Evolutionary conservation across 2,329 filamentous ascomycete genomes (phyloP).

Genomic region (Cercospora sp.): DNA sequence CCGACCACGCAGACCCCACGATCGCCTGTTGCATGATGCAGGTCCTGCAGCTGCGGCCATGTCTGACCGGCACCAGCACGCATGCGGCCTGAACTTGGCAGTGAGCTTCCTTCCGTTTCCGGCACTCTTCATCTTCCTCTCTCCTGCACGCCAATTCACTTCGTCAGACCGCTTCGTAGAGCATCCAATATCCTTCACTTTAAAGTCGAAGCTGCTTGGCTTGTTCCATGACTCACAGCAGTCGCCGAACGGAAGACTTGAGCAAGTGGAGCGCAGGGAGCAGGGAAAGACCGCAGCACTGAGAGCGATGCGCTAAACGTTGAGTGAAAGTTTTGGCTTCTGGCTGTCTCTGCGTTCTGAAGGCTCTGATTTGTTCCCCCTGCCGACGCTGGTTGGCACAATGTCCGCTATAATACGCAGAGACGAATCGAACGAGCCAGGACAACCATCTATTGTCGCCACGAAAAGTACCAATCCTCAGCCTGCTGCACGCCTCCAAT

Average conservation of each 20-base stretch:
- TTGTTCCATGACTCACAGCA: neutral
- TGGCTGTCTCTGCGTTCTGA: neutral
- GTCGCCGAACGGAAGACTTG: neutral
- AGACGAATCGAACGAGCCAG: neutral
- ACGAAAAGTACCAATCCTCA: neutral
- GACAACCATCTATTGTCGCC: neutral
- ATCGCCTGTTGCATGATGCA: slow-evolving; percentile 4
- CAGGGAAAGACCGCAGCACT: neutral
- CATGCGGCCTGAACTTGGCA: neutral
- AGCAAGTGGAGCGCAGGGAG: neutral
- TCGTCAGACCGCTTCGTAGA: neutral
- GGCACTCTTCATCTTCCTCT: neutral
- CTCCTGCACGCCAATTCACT: neutral
- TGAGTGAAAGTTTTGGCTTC: neutral
- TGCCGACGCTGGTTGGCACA: neutral
- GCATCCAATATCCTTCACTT: neutral
- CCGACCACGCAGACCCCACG: neutral
- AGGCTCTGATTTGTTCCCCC: neutral
- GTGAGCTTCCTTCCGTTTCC: slow-evolving; percentile 3
- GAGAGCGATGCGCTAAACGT: neutral
- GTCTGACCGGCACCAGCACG: too few species aligned
- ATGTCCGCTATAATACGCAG: neutral
- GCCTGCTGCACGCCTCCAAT: neutral
- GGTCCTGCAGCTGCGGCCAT: neutral
- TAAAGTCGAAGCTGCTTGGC: neutral